phyloP scores from a whole-genome alignment of 371 early-diverging fungal genomes.

The Haplosporangium sp. region DNA sequence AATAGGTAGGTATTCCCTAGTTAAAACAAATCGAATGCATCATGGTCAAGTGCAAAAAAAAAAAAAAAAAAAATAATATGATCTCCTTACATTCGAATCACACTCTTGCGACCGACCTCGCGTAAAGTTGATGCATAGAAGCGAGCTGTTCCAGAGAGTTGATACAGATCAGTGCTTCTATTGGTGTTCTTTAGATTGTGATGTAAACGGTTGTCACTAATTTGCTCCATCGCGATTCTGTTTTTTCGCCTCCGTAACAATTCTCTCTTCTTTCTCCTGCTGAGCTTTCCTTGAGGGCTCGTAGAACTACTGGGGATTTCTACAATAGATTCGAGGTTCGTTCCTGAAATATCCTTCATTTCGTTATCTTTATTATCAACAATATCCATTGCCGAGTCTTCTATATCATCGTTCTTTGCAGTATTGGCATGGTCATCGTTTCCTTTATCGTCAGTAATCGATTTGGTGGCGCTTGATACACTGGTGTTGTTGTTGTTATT shows the following conservation, averaged over 20 bases:
- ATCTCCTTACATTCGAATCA: constrained; percentile 39
- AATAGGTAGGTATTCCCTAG: neutral
- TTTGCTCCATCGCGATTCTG: constrained; percentile 39
- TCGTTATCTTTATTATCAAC: neutral
- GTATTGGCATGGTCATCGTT: neutral
- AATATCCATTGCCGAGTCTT: neutral
- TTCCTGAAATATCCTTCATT: neutral
- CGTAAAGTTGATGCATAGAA: constrained; percentile 46
- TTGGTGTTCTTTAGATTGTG: constrained; percentile 12
- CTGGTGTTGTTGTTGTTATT: neutral
- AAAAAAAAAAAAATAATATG: neutral
- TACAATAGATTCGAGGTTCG: neutral
- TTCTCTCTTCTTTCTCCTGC: constrained; percentile 18
- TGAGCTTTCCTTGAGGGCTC: constrained; percentile 5
- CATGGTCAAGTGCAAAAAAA: neutral
- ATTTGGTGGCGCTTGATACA: neutral
- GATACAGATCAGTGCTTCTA: constrained; percentile 5
- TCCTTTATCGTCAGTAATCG: neutral
- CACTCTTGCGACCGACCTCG: constrained; percentile 52
- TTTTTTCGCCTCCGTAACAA: constrained; percentile 21
- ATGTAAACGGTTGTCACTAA: constrained; percentile 18
- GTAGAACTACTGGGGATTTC: neutral
- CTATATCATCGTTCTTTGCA: neutral
- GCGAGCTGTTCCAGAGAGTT: constrained; percentile 33
- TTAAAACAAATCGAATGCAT: neutral